Base-by-base conservation (phyloP, 192 early-diverging fungal species). In the Mortierella hygrophila region DNA sequence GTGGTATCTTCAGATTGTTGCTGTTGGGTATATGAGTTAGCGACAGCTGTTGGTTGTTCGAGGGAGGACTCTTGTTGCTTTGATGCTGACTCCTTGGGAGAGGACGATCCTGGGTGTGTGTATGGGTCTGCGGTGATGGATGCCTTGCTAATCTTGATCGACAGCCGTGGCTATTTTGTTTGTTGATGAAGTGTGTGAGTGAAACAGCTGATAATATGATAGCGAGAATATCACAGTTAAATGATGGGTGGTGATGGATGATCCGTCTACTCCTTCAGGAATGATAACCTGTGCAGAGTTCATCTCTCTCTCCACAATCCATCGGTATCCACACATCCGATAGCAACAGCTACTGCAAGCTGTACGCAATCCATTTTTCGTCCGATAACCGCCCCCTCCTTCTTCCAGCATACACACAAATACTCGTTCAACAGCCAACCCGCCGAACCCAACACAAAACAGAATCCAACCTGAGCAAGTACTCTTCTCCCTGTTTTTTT, bases 141-240 rank as follows among this genome's bases (percentile, higher is more conserved):
- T 6, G 78, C 70, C 55, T 86, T 86, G 76, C 84, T 86, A 42
- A 86, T 75, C 68, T 86, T 86, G 70, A 86, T 47, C 9, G 84
- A 78, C 11, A 86, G 72, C 40, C 73, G 73, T 16, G 84, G 84
- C 84, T 86, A 74, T 47, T 13, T 26, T 65, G 60, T 65, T 32
- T 11, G 13, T 15, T 26, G 29, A 32, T 7, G 9, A 32, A 4
- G 6, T 65, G 29, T 65, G 60, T 65, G n/a, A 65, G 18, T 52
- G 18, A 52, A 18, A 5, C 16, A 52, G 18, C 49, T 21, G 18
- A 52, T 52, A 65, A 13, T 16, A 21, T 21, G 52, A 54, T 21
- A 54, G 52, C 52, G 47, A 40, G 52, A 54, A 11, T 16, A 15
- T 65, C 60, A 52, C 49, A 52, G 21, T 3, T 52, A 16, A 52